Base-by-base conservation (phyloP, 352 stramenopile genomes). In the Globisporangium lucens region DNA sequence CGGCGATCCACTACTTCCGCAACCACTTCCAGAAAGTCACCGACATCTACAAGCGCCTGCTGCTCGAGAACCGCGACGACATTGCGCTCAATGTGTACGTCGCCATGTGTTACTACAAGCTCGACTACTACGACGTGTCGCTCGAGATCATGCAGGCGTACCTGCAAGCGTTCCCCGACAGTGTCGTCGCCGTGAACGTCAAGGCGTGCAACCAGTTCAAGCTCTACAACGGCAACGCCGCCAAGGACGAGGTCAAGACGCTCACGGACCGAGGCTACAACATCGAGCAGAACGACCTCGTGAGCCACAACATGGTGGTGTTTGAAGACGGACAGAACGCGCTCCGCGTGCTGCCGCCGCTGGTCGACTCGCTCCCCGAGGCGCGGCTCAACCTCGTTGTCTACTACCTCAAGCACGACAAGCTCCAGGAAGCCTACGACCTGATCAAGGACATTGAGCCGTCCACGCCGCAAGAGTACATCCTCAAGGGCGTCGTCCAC, bases 71-170 rank as follows among this genome's bases (percentile, higher is more conserved):
- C 72, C 83, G 91, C n/a, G 95, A 99, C 58, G 91, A 98, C 66
- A 87, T 99, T 17, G 96, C 96, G 35, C 83, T 99, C 8, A 98
- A 99, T 74, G 95, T 99, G 46, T 99, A 99, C 72, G 91, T 99
- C n/a, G 96, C 97, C 61, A 98, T 99, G 93, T 99, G 94, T 71
- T 98, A 99, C 76, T 99, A 99, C 93, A 99, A 99, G 69, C 89
- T 98, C 35, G 90, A 98, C 75, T 98, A 98, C 79, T 99, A 99
- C 82, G 97, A 99, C 67, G 95, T 99, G 27, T 98, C 89, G 52
- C 75, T 99, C 15, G 96, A 99, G 79, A 98, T 98, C 71, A 92
- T 99, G 66, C 89, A 97, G 53, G 93, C 97, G 15, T 99, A 99
- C 72, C 76, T 98, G 65, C 90, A 98, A 56, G 80, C 81, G 1